phyloP scores from a whole-genome alignment of 768 basidiomycete genomes.

The Auricularia heimuer region DNA sequence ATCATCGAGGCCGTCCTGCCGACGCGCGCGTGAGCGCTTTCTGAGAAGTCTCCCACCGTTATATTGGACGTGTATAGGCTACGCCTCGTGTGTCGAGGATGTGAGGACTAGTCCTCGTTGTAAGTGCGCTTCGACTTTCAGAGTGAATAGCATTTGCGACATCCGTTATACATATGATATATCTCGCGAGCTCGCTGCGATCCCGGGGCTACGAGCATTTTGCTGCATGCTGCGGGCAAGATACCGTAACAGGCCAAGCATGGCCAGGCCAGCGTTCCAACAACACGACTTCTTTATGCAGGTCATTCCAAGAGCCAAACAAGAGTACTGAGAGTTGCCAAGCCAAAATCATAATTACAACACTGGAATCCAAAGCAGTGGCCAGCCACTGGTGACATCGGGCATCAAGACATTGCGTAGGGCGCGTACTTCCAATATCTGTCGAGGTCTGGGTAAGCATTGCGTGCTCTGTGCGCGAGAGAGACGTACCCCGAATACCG shows the following conservation, averaged over 20 bases:
- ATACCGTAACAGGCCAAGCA: not conserved
- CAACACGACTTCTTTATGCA: not conserved
- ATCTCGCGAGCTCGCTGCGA: no score
- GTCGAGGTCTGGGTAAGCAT: not conserved
- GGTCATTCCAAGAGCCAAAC: no score
- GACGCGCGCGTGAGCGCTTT: not conserved
- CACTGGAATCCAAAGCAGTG: not conserved
- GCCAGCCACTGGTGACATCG: not conserved
- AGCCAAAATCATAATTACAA: not conserved
- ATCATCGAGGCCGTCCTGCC: not conserved
- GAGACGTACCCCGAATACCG: slow-evolving; percentile 26
- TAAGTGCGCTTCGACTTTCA: no score
- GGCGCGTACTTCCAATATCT: slow-evolving; percentile 34
- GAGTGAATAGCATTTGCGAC: no score
- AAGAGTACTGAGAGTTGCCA: not conserved
- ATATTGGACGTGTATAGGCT: not conserved
- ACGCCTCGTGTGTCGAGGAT: not conserved
- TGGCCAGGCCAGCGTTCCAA: not conserved
- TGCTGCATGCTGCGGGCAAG: no score
- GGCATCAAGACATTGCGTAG: slow-evolving; percentile 20
- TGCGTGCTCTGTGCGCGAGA: not conserved
- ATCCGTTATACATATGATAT: no score
- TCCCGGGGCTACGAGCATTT: no score
- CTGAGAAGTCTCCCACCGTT: not conserved
- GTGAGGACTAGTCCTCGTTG: no score